Base-by-base conservation (phyloP, 305 asterid species). In the Plantago coronopus region DNA sequence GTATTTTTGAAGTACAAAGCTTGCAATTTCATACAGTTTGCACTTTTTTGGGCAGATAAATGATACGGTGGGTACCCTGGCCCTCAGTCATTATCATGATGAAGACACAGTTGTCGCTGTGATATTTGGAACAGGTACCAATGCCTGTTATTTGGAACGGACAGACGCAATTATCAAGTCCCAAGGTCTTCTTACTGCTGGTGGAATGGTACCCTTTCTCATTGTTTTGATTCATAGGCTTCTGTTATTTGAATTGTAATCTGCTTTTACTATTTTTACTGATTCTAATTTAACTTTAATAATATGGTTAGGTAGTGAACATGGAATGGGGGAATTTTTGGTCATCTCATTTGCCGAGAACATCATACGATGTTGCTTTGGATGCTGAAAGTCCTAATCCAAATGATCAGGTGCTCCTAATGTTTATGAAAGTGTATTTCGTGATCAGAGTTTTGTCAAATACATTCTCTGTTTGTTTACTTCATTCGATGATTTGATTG, bases 281-380 rank as follows among this genome's bases (percentile, higher is more conserved):
- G 0, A 43, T 45, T 61, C 44, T 48, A 14, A 18, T 47, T 25
- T 62, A 65, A 37, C 47, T 62, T 65, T 5, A 31, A 27, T 16
- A 51, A 17, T 55, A 47, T 66, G 25, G 49, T 67, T 61, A 89
- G 97, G 95, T 89, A 13, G 84, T 89, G 37, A 87, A 89, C 72
- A 85, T 84, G 86, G 97, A 89, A 73, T 89, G 97, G 97, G 97
- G 95, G 38, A 89, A 87, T 68, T 89, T 89, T 72, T 87, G 95
- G 91, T 84, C 97, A 48, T 89, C 97, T 57, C 97, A 87, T 81
- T 77, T 89, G 69, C 97, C 97, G 15, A 76, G 91, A 72, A 89
- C 97, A 45, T 69, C 75, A 19, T 89, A 87, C 57, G 97, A 89
- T 53, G 61, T 71, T 3, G 89, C 79, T 63, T 73, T 89, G 80